Evolutionary conservation across 768 basidiomycete species (phyloP).

Genomic region (Crepidotus variabilis): DNA sequence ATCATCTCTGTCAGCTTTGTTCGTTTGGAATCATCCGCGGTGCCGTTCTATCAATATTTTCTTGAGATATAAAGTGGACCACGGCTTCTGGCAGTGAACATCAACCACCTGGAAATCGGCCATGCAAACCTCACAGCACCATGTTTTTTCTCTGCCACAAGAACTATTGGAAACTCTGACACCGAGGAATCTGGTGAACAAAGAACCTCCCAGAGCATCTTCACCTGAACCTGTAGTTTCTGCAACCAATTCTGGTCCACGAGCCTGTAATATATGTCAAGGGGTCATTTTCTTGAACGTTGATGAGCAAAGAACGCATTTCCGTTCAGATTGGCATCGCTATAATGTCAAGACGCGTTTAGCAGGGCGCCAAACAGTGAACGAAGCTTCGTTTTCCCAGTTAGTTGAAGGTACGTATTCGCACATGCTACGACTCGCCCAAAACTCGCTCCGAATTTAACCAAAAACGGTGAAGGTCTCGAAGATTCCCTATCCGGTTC

Average conservation of each 20-base stretch:
- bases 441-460: background rate
- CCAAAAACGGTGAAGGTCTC: constrained; percentile 28
- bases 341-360: constrained; percentile 91
- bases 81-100: too few species aligned
- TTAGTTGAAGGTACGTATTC: constrained; percentile 81
- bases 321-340: constrained; percentile 95
- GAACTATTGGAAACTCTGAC: constrained; percentile 69
- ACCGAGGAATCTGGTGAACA: constrained; percentile 56
- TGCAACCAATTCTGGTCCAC: constrained; percentile 35
- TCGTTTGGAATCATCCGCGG: background rate
- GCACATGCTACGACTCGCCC: background rate
- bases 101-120: too few species aligned
- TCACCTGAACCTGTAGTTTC: constrained; percentile 28
- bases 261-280: constrained; percentile 70
- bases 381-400: constrained; percentile 68
- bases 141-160: constrained; percentile 69
- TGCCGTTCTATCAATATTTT: background rate
- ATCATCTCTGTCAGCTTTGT: background rate
- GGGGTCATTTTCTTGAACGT: constrained; percentile 69
- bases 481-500: constrained; percentile 93
- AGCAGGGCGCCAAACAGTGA: constrained; percentile 55
- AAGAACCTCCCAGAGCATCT: constrained; percentile 29
- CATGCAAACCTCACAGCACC: constrained; percentile 42
- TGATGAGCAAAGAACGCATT: constrained; percentile 82
- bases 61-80: too few species aligned